Percentiles rank a stretch among this genome's conserved stretches.
Conservation (phyloP, 2,329 filamentous ascomycete species). For the Hypoxylon sp. region DNA sequence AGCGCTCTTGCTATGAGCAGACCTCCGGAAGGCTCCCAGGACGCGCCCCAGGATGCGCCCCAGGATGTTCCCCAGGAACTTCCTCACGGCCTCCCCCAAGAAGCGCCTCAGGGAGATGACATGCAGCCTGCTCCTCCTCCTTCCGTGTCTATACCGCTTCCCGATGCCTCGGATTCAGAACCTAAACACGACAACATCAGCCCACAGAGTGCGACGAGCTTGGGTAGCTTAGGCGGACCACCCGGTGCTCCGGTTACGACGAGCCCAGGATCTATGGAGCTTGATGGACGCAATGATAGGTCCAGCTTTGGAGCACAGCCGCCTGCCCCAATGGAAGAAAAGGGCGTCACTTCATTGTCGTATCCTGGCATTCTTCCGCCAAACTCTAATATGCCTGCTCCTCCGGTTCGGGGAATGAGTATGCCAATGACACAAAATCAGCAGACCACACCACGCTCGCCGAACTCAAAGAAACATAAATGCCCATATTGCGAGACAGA, state of each 20-base stretch:
- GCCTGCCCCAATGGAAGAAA: constrained; percentile 66
- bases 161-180: constrained; percentile 51
- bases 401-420: constrained; percentile 68
- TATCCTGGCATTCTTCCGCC: constrained; percentile 68
- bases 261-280: constrained; percentile 69
- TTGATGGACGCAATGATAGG: constrained; percentile 62
- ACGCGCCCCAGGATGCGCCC: constrained; percentile 23
- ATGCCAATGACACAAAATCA: constrained; percentile 67
- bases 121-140: constrained; percentile 43
- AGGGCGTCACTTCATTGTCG: constrained; percentile 66
- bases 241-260: constrained; percentile 61
- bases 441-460: constrained; percentile 73
- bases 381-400: constrained; percentile 60
- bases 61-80: constrained; percentile 26
- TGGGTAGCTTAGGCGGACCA: constrained; percentile 60
- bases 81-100: constrained; percentile 56
- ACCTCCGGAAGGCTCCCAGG: constrained; percentile 64
- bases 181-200: constrained; percentile 59
- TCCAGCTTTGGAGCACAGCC: constrained; percentile 58
- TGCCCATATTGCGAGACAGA: constrained; percentile 97
- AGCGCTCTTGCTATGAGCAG: constrained; percentile 68
- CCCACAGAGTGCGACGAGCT: constrained; percentile 60
- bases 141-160: constrained; percentile 52
- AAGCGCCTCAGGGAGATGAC: constrained; percentile 57
- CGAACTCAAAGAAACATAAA: constrained; percentile 89